Evolutionary conservation across 2,329 filamentous ascomycete species (phyloP).

Genomic region (Alternaria gaisen): DNA sequence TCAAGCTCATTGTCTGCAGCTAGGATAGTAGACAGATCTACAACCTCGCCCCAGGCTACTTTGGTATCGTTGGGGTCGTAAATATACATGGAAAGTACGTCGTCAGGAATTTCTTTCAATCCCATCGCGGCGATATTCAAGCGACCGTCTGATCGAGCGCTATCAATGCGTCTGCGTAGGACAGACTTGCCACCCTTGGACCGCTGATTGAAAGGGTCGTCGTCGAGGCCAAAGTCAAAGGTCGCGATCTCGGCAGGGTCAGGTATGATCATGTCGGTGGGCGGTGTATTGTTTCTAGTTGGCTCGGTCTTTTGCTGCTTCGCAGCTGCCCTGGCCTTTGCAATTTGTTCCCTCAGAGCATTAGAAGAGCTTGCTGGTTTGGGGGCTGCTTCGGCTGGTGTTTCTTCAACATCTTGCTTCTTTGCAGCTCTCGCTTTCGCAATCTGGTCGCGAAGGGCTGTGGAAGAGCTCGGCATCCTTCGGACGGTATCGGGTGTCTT

Average conservation of each 20-base stretch:
- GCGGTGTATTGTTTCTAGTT: constrained; percentile 38
- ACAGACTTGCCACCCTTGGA: constrained; percentile 71
- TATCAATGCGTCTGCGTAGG: constrained; percentile 74
- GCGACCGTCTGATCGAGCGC: constrained; percentile 78
- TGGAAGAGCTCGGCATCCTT: constrained; percentile 73
- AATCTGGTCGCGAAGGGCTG: constrained; percentile 86
- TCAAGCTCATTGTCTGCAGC: constrained; percentile 91
- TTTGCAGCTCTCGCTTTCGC: constrained; percentile 89
- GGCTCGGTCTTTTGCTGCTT: constrained; percentile 48
- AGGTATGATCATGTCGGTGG: constrained; percentile 44
- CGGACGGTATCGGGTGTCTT: constrained; percentile 46
- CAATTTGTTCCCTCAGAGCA: constrained; percentile 88
- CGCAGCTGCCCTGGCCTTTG: constrained; percentile 84
- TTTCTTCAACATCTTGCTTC: constrained; percentile 32
- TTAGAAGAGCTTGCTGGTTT: constrained; percentile 74
- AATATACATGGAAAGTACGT: constrained; percentile 92
- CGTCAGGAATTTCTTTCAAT: constrained; percentile 78
- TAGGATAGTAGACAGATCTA: constrained; percentile 84
- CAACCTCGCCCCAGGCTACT: constrained; percentile 86
- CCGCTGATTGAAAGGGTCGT: constrained; percentile 75
- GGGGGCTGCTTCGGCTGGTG: constrained; percentile 22
- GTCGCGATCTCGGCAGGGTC: constrained; percentile 43
- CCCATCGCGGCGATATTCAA: constrained; percentile 89
- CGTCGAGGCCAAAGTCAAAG: constrained; percentile 69
- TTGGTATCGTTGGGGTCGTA: constrained; percentile 69